Evolutionary conservation across 2,329 filamentous ascomycete species (phyloP), one percentile per base, ranked within the genome.

Genomic region (Neofusicoccum cordaticola): DNA sequence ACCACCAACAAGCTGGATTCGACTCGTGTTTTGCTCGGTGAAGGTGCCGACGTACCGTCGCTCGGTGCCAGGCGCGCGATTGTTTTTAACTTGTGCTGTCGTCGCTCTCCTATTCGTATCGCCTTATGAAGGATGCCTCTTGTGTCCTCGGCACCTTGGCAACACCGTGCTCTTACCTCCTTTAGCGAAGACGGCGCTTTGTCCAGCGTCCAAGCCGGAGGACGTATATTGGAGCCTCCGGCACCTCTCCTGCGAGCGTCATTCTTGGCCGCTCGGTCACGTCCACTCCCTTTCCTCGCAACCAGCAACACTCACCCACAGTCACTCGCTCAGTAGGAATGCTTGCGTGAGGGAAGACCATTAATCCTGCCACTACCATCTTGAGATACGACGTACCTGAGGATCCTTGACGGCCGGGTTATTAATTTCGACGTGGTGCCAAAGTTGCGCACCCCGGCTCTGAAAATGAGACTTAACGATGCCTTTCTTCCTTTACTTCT

Each of bases 131-230:
- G 56, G 56, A 47, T 45, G 19, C 22, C 27, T 35, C 56, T 35
- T 11, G 27, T 15, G 7, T 60, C 39, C 56, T 60, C 41, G 56
- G 56, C 56, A 60, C 15, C 56, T 60, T 60, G 56, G 56, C 56
- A 47, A 60, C 56, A 60, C 56, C 42, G 41, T 45, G 41, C 56
- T 60, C 56, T 60, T 60, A 47, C 56, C 56, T 60, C 56, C 56
- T 60, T 60, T 60, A 60, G 56, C 56, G 41, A 60, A 37, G 19
- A 60, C 15, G 56, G 17, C 56, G 41, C 47, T 60, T 60, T 22
- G 56, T 37, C 41, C 42, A 60, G 41, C 42, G 3, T 37, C 35
- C 56, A 47, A 35, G 41, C 31, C 41, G 27, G 27, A 34, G 19
- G 27, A 13, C 42, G 41, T 60, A 60, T 60, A 60, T 35, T 60